A percentile compares a stretch with the other conserved stretches of the same genome.
Evolutionary conservation across 768 basidiomycete genomes (phyloP).

Genomic region (Suillus cothurnatus): DNA sequence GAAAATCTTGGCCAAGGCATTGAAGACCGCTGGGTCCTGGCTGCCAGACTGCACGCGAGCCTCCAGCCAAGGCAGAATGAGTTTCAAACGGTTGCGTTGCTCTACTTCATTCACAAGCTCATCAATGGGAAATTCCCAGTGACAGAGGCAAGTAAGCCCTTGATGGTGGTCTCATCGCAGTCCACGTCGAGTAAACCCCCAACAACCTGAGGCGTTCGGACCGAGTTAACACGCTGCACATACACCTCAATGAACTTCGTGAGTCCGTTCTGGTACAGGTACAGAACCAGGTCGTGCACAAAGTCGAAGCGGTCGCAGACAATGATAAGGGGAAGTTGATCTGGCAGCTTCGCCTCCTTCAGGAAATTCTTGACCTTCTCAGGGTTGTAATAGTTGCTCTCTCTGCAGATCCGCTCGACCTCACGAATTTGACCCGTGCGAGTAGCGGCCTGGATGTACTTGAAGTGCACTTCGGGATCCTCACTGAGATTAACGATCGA

Average conservation of each 20-base stretch:
- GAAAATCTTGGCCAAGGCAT: conserved; percentile 97
- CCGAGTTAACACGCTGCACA: conserved; percentile 97
- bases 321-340: conserved; percentile 98
- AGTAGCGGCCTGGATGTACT: conserved; percentile 99
- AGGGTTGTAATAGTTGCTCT: conserved; percentile 96
- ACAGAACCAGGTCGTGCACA: conserved; percentile 97
- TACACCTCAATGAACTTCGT: conserved; percentile 99
- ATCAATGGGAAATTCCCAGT: conserved; percentile 96
- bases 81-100: conserved; percentile 91
- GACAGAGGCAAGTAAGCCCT: conserved; percentile 89
- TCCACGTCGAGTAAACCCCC: conserved; percentile 97
- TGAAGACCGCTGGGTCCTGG: conserved; percentile 93
- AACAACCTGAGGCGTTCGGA: conserved; percentile 94
- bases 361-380: conserved; percentile 99
- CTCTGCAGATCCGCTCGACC: conserved; percentile 97
- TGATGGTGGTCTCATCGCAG: conserved; percentile 95
- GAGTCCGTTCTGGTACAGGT: conserved; percentile 96
- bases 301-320: conserved; percentile 99
- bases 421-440: conserved; percentile 98
- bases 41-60: conserved; percentile 90
- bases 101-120: conserved; percentile 98
- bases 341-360: conserved; percentile 95
- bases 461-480: conserved; percentile 98
- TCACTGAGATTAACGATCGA: conserved; percentile 96
- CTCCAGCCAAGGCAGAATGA: conserved; percentile 98